Base-by-base conservation (phyloP, 1,284 basidiomycete species). In the Melampsora americana region DNA sequence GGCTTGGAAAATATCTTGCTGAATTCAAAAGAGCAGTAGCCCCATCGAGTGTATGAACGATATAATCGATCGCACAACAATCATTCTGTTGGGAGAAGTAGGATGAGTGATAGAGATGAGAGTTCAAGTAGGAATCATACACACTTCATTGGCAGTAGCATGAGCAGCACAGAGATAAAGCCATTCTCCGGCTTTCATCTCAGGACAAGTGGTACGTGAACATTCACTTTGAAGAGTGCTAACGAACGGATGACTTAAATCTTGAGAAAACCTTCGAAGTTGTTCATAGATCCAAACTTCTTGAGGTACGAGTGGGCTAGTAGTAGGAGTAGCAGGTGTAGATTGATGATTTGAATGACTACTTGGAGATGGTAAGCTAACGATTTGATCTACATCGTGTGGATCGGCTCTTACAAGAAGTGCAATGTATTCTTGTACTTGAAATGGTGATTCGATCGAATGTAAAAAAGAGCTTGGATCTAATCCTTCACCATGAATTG, bases 181-280 rank as follows among this genome's bases (percentile, higher is more conserved):
- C 93, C 95, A 97, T 85, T 97, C 93, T 69, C 91, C 92, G 18
- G 95, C 94, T 83, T 95, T 95, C 95, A 98, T 97, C 83, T 95
- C 91, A 1, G 92, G 91, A 85, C 95, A 98, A 11, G 90, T 88
- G 68, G 87, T 84, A 53, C 91, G 88, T 11, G 89, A 91, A 81
- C 95, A 98, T 81, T 92, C 90, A 78, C 89, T 87, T 80, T 95
- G 90, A 23, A 98, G 86, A 80, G 89, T 89, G 2, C 90, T 92
- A 67, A 98, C 89, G 69, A 97, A 87, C 0, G 94, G 92, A 79
- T 92, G 90, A 0, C 92, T 91, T 23, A 97, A 86, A 82, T 98
- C 95, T 82, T 93, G 92, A 0, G 93, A 92, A 56, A 98, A 88
- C 23, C 95, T 92, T 80, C 93, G 86, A 11, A 97, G 84, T 79